Base-by-base conservation (phyloP, 495 filamentous ascomycete species). In the Penicillium cataractarum region DNA sequence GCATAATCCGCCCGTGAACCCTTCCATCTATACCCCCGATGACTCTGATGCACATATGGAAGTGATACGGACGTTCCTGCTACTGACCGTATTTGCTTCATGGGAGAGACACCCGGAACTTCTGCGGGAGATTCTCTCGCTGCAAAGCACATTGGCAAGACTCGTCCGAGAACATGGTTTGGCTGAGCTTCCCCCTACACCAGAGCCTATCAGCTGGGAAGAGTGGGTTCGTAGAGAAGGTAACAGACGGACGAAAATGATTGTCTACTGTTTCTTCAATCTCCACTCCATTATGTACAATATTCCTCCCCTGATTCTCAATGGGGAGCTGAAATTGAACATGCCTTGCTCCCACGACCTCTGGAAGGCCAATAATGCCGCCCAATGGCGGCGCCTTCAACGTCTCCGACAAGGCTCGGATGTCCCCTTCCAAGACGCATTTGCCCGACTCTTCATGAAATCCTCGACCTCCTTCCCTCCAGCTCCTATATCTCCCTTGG, bases 221-320 rank as follows among this genome's bases (percentile, higher is more conserved):
- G 76, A 81, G 42, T 86, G 82, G 82, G 67, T 80, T 24, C 71
- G 76, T 15, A 63, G 70, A 65, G 82, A 86, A 69, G 80, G 78
- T 9, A 81, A 78, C 58, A 70, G 78, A 52, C 76, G 83, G 53
- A 84, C 82, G 15, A 82, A 83, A 56, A 65, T 83, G 32, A 80
- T 82, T 50, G 83, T 82, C 10, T 86, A 83, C 58, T 81, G 81
- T 65, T 80, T 84, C 65, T 84, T 80, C 63, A 84, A 84, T 58
- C 74, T 84, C 10, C 82, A 84, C 58, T 80, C 77, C 22, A 82
- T 84, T 53, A 80, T 83, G 72, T 84, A 82, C 64, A 83, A 83
- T 62, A 80, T 81, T 21, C 82, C 83, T 51, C 83, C 83, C 1
- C 63, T 84, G 32, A 79, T 85, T 44, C 59, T 83, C 42, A 82